These are phyloP conservation scores for Leishmania amazonensis DNA, from an alignment of 208 protist genomes.

Conservation along the genomic window DNA sequence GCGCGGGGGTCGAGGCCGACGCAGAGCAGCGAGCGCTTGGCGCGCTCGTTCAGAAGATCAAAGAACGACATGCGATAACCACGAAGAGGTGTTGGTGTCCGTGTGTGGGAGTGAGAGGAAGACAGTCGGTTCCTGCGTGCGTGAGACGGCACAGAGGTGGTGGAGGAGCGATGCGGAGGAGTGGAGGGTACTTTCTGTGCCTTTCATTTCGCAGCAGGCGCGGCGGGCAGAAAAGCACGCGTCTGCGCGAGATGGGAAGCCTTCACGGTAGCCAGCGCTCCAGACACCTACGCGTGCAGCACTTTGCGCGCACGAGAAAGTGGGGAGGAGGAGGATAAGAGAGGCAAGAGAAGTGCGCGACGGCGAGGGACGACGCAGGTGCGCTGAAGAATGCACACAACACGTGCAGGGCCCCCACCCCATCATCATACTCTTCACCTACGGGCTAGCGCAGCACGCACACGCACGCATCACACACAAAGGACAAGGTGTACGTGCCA, in stretches of 20 bases:
- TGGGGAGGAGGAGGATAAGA: neutral
- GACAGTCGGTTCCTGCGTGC: neutral
- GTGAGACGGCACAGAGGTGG: neutral
- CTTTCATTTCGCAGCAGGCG: neutral
- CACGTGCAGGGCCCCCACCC: no score
- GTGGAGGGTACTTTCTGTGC: neutral
- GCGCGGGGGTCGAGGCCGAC: constrained; percentile 86
- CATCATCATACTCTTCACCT: no score
- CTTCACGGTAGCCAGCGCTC: no score
- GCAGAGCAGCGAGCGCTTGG: constrained; percentile 81
- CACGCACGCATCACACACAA: no score
- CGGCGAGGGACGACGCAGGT: neutral
- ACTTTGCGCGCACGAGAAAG: neutral
- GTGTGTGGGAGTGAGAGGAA: neutral
- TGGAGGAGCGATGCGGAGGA: neutral
- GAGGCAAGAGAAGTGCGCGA: neutral
- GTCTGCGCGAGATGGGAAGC: neutral
- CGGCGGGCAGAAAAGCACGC: neutral
- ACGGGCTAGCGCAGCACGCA: no score
- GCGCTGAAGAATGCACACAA: no score
- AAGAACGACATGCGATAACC: constrained; percentile 56
- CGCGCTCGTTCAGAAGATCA: constrained; percentile 82
- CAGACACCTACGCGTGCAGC: neutral
- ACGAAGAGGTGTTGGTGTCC: neutral
- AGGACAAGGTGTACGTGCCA: no score